Conservation (phyloP, 257 asterid species). For the Leptodermis oblonga region DNA sequence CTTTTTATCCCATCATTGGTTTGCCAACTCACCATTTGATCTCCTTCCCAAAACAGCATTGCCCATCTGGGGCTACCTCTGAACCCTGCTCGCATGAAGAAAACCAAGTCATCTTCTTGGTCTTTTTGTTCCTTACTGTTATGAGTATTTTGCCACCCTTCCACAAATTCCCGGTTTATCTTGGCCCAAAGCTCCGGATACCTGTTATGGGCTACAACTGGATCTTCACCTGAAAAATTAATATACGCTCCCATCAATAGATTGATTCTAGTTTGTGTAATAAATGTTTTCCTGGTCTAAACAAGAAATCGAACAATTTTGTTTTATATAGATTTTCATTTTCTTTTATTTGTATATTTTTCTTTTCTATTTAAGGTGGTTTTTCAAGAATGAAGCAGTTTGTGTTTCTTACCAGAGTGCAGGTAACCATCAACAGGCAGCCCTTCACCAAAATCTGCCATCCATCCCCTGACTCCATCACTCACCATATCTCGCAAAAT, state of each 20-base stretch:
- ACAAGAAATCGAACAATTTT: background rate
- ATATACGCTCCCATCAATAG: background rate
- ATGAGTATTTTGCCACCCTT: slow-evolving; percentile 62
- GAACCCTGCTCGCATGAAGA: slow-evolving; percentile 96
- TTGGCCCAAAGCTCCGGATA: slow-evolving; percentile 94
- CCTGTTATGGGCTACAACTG: slow-evolving; percentile 77
- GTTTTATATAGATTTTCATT: background rate
- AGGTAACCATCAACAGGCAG: slow-evolving; percentile 88
- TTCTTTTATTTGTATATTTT: background rate
- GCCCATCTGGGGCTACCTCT: slow-evolving; percentile 78
- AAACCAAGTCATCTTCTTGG: slow-evolving; percentile 56
- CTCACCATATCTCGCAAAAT: slow-evolving; percentile 78
- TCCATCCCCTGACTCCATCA: slow-evolving; percentile 97
- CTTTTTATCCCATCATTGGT: slow-evolving; percentile 94
- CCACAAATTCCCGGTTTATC: slow-evolving; percentile 69
- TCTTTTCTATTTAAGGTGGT: background rate
- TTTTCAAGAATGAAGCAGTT: background rate
- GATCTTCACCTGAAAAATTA: slow-evolving; percentile 75
- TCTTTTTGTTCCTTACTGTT: slow-evolving; percentile 31
- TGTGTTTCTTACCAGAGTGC: slow-evolving; percentile 54
- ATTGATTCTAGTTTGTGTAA: background rate
- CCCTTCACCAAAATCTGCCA: slow-evolving; percentile 99
- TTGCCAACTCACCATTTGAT: slow-evolving; percentile 99
- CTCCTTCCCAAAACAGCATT: slow-evolving; percentile 95
- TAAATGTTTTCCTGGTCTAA: background rate